These are phyloP conservation scores for Diutina rugosa DNA, from an alignment of 1,139 yeast genomes.

Conservation along the genomic window DNA sequence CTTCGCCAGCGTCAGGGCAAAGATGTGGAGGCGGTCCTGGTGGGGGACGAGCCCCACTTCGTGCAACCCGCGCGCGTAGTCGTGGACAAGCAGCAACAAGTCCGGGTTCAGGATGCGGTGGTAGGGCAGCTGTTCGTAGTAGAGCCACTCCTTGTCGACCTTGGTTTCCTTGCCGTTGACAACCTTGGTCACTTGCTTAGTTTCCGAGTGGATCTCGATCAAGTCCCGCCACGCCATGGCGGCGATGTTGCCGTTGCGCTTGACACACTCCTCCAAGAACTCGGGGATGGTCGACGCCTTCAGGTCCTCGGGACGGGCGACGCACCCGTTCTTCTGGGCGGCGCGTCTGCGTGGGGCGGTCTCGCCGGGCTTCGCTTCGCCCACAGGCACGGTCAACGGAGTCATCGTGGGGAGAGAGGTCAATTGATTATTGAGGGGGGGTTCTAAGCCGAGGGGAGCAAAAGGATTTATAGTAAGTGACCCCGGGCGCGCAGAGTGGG, in stretches of 20 bases:
- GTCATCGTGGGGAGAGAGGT: neutral
- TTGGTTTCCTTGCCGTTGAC: conserved; percentile 63
- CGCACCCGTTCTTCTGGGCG: conserved; percentile 40
- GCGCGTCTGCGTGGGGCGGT: conserved; percentile 83
- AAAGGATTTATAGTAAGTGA: neutral
- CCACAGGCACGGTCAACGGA: conserved; percentile 48
- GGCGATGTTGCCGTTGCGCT: conserved; percentile 35
- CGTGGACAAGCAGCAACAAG: conserved; percentile 33
- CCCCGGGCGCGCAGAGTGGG: neutral
- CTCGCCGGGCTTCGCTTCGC: conserved; percentile 74
- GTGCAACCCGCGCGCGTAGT: conserved; percentile 64
- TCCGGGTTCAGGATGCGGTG: conserved; percentile 51
- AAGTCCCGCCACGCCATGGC: conserved; percentile 79
- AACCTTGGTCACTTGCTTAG: conserved; percentile 59
- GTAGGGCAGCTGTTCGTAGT: conserved; percentile 68
- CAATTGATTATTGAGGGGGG: neutral
- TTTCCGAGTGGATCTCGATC: conserved; percentile 61
- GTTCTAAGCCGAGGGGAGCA: neutral
- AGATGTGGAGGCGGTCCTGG: conserved; percentile 59
- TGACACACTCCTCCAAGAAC: conserved; percentile 50
- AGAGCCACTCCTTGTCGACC: conserved; percentile 80
- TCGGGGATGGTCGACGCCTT: conserved; percentile 62
- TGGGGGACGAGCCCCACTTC: conserved; percentile 61
- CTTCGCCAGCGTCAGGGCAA: conserved; percentile 71
- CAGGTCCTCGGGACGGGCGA: conserved; percentile 45